phyloP scores from a whole-genome alignment of 2,329 filamentous ascomycete genomes.

The Cordyceps cicadae region DNA sequence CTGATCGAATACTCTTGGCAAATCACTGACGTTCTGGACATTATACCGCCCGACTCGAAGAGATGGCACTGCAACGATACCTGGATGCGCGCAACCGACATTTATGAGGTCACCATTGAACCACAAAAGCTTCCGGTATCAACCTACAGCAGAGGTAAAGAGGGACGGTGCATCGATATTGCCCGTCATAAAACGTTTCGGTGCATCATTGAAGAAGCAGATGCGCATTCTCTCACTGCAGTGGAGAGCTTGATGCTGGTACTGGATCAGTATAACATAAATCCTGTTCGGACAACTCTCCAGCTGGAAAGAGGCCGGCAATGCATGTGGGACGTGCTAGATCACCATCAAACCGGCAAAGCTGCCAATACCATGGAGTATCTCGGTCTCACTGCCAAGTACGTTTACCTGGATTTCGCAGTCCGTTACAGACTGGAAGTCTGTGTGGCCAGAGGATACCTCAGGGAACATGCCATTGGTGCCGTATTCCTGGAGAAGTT shows the following conservation, averaged over 20 bases:
- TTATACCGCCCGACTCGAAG: constrained; percentile 24
- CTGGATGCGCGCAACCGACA: constrained; percentile 43
- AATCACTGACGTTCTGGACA: constrained; percentile 22
- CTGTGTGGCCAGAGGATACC: constrained; percentile 70
- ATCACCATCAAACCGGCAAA: constrained; percentile 16
- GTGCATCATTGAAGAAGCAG: constrained; percentile 29
- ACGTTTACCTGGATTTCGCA: constrained; percentile 51
- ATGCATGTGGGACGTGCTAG: constrained; percentile 25
- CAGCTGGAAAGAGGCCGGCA: constrained; percentile 20
- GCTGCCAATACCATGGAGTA: constrained; percentile 22
- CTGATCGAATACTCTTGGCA: constrained; percentile 43
- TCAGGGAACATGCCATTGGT: constrained; percentile 69
- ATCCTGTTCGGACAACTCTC: background rate
- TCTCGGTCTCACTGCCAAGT: constrained; percentile 16
- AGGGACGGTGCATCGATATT: constrained; percentile 36
- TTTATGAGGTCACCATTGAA: constrained; percentile 28
- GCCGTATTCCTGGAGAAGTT: constrained; percentile 59
- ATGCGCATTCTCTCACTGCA: constrained; percentile 19
- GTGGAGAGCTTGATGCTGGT: constrained; percentile 40
- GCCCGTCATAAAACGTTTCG: constrained; percentile 51
- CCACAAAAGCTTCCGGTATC: constrained; percentile 29
- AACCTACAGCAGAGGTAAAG: constrained; percentile 28
- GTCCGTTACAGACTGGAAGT: constrained; percentile 89
- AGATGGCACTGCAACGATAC: constrained; percentile 34
- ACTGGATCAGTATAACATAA: constrained; percentile 43